A percentile compares a stretch with the other conserved stretches of the same genome.
phyloP scores from a whole-genome alignment of 305 asterid species.

The Solanum hybrid region DNA sequence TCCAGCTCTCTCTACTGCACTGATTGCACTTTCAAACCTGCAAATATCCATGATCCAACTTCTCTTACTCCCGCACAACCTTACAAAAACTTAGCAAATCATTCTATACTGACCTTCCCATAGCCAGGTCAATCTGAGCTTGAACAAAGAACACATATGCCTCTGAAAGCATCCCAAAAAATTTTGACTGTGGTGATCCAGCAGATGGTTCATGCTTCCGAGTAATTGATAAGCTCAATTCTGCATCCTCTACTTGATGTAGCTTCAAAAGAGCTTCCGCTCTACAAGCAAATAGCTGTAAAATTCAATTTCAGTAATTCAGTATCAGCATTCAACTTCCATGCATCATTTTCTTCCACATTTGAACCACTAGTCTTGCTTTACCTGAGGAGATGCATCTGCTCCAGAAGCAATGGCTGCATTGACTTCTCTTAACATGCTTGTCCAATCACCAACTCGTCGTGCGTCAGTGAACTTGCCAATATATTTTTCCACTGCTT shows the following conservation, averaged over 20 bases:
- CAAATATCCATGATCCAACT: conserved; percentile 4
- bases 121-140: conserved; percentile 62
- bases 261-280: conserved; percentile 89
- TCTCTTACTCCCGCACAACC: neutral
- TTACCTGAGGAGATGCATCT: conserved; percentile 76
- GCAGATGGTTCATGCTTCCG: conserved; percentile 25
- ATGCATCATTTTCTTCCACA: neutral
- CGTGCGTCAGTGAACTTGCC: conserved; percentile 56
- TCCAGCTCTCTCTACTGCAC: conserved; percentile 52
- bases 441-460: conserved; percentile 57
- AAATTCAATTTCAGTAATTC: conserved; percentile 24
- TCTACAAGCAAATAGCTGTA: conserved; percentile 76
- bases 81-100: neutral
- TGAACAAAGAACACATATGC: conserved; percentile 53
- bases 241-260: conserved; percentile 58
- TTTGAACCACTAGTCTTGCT: neutral
- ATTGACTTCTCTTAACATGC: conserved; percentile 54
- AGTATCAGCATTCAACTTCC: neutral
- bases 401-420: conserved; percentile 74
- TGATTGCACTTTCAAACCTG: conserved; percentile 69
- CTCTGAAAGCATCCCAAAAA: conserved; percentile 63
- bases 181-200: conserved; percentile 23
- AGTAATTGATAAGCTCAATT: conserved; percentile 29
- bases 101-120: conserved; percentile 55
- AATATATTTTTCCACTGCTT: conserved; percentile 53